Evolutionary conservation across 768 basidiomycete genomes (phyloP), one percentile per base, ranked within the genome.

Genomic region (Trametes punicea): DNA sequence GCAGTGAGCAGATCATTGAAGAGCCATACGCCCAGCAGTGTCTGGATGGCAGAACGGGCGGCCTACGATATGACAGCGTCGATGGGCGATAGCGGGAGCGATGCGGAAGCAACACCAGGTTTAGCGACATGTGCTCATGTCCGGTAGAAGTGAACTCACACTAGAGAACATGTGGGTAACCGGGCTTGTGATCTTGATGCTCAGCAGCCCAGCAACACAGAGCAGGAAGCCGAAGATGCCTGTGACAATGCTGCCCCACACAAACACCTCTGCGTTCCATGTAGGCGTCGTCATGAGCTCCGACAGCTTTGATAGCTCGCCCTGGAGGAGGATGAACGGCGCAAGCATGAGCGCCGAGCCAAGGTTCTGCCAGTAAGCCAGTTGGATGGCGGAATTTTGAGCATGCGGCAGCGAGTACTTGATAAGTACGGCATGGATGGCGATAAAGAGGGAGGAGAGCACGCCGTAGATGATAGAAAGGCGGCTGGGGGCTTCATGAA

Each of bases 111-210:
- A 21, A 44, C 42, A 16, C 15, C 25, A 11, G 26, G 25, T 8
- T 46, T 15, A 49, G 52, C 42, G 21, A 25, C 26, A 16, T 45
- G 30, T 39, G 48, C 36, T 7, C 4, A 26, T 46, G 33, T 33
- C 26, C 30, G 40, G 21, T 38, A 21, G 51, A 44, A n/a, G 55
- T 21, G 46, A 10, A 76, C 84, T 67, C 63, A 88, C 87, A 60
- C 80, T 86, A 15, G 84, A 85, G 71, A 92, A 88, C 88, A 90
- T 92, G 68, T 91, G 90, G 1, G 88, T 90, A 51, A 93, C 79
- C 4, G 90, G 90, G 54, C 85, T 87, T 15, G 89, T 91, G 46
- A 90, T 81, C 66, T 87, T 87, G 74, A 93, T 89, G 65, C 86
- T 88, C 58, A 93, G 73, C 62, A 91, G 71, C 20, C 87, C 88